Evolutionary conservation across 2,329 filamentous ascomycete species (phyloP).

Genomic region (Fusarium pseudonygamai): DNA sequence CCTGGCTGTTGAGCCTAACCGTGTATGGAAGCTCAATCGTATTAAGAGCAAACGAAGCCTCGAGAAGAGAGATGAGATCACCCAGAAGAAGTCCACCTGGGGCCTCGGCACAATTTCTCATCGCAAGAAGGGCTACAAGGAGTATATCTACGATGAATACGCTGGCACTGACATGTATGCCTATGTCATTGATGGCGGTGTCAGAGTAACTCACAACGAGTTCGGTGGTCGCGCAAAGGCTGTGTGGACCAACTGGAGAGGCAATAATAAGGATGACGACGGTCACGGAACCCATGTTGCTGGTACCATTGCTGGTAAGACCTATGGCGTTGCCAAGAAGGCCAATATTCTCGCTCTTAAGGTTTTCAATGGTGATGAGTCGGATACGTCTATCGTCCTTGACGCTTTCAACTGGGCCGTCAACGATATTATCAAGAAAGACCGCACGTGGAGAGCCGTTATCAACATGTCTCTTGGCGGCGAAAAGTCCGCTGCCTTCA

Average conservation of each 20-base stretch:
- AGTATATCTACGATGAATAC: slow-evolving; percentile 21
- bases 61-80: slow-evolving; percentile 8
- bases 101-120: slow-evolving; percentile 28
- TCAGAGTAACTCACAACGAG: slow-evolving; percentile 15
- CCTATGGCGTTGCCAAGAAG: slow-evolving; percentile 51
- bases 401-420: slow-evolving; percentile 50
- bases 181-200: slow-evolving; percentile 26
- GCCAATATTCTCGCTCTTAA: slow-evolving; percentile 55
- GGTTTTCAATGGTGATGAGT: slow-evolving; percentile 46
- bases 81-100: slow-evolving; percentile 13
- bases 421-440: slow-evolving; percentile 45
- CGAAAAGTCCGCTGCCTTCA: slow-evolving; percentile 12
- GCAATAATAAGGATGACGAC: not conserved
- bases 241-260: slow-evolving; percentile 17
- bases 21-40: slow-evolving; percentile 18
- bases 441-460: slow-evolving; percentile 47
- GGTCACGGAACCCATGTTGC: slow-evolving; percentile 36
- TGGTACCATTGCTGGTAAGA: slow-evolving; percentile 33
- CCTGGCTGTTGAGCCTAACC: slow-evolving; percentile 22
- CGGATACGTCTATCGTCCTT: slow-evolving; percentile 41
- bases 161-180: slow-evolving; percentile 23
- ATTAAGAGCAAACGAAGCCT: not conserved
- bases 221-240: slow-evolving; percentile 16
- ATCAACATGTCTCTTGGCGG: slow-evolving; percentile 56
- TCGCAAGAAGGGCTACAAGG: slow-evolving; percentile 3